Percentiles rank a stretch among this genome's conserved stretches.
phyloP scores from a whole-genome alignment of 257 asterid genomes.

The Nicotiana tabacum region DNA sequence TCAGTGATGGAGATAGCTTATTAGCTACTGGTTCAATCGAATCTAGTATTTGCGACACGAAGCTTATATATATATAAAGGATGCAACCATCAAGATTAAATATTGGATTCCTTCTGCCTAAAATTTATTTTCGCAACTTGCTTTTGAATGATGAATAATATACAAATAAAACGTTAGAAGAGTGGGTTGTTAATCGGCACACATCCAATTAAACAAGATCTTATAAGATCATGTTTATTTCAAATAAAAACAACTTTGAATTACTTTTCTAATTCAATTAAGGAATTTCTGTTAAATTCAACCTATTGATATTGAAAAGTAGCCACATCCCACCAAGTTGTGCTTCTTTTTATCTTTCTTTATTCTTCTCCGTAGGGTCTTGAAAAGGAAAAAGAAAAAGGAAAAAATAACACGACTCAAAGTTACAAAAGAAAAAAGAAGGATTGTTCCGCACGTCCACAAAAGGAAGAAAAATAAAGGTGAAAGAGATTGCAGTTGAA shows the following conservation, averaged over 20 bases:
- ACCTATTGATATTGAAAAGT: background rate
- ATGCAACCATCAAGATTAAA: too few relatives aligned
- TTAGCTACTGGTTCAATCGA: too few relatives aligned
- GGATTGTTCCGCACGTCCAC: background rate
- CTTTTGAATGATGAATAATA: too few relatives aligned
- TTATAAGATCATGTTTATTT: background rate
- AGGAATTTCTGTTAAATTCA: background rate
- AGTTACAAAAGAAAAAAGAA: background rate
- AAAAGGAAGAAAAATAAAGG: background rate
- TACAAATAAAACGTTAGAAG: background rate
- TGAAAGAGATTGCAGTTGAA: background rate
- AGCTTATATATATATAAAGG: too few relatives aligned
- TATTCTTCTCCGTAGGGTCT: background rate
- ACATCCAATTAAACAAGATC: background rate
- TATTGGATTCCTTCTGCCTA: too few relatives aligned
- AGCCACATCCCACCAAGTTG: background rate
- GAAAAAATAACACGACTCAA: background rate
- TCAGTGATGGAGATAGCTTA: too few relatives aligned
- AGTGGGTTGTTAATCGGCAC: background rate
- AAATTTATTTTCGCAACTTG: too few relatives aligned
- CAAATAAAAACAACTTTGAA: background rate
- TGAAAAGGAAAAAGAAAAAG: background rate
- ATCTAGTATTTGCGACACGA: too few relatives aligned
- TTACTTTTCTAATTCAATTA: background rate
- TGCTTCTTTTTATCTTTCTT: background rate